A percentile compares a stretch with the other conserved stretches of the same genome.
Evolutionary conservation across 2,329 filamentous ascomycete species (phyloP).

Genomic region (Hymenoscyphus salicellus): DNA sequence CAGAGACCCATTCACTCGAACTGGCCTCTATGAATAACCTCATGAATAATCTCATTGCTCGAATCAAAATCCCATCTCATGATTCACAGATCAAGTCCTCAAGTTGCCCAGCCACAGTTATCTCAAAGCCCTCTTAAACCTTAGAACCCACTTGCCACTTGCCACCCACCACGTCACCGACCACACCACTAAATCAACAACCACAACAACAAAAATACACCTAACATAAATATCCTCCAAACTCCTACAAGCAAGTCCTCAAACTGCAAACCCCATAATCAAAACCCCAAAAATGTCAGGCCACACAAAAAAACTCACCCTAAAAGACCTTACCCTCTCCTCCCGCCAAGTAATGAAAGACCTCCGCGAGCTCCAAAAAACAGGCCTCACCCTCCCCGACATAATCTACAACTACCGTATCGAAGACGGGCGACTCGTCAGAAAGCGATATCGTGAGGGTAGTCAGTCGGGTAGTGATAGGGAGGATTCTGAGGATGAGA

Average conservation of each 20-base stretch:
- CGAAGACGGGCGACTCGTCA: not conserved
- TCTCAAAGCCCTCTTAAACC: not conserved
- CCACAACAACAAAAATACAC: not conserved
- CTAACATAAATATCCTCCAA: not conserved
- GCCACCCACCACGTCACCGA: not conserved
- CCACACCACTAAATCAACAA: not conserved
- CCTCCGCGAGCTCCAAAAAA: constrained; percentile 8
- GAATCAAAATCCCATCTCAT: not conserved
- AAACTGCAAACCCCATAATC: not conserved
- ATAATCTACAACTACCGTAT: constrained; percentile 11
- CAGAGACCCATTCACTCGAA: not conserved
- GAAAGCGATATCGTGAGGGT: constrained; percentile 7
- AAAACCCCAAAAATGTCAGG: not conserved
- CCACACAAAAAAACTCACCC: constrained; percentile 5
- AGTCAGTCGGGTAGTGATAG: constrained; percentile 1
- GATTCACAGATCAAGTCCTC: not conserved
- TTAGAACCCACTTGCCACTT: not conserved
- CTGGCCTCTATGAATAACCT: not conserved
- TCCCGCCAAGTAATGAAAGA: not conserved
- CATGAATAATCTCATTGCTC: not conserved
- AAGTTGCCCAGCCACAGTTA: not conserved
- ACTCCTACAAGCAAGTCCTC: not conserved
- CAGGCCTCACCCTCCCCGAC: constrained; percentile 1
- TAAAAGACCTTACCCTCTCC: constrained; percentile 3
- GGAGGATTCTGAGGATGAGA: not conserved